Evolutionary conservation across 2,329 filamentous ascomycete species (phyloP), one percentile per base, ranked within the genome.

Genomic region (Epichloe sibirici): DNA sequence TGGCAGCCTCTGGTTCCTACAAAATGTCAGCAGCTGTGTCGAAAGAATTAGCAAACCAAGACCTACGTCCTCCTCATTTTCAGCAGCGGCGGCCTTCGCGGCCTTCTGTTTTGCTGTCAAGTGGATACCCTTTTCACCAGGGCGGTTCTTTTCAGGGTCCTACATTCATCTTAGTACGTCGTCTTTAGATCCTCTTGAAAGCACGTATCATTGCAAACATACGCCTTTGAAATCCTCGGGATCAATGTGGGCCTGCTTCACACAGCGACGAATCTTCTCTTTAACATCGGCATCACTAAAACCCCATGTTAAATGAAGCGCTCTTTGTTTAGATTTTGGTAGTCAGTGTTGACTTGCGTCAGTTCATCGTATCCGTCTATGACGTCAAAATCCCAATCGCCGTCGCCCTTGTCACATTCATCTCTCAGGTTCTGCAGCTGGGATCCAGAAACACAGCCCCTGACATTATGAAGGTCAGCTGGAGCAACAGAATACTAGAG

Each of bases 211-310:
- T 6, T 6, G n/a, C 60, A 25, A 35, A 74, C 86, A 71, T 77
- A 95, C 90, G 12, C 89, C 89, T 37, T 85, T 91, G 82, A 89
- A 96, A 60, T 96, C 91, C 49, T 88, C 84, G 43, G 88, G 77
- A 59, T 86, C 85, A 60, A 97, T 85, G 61, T 93, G 87, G 25
- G 88, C 89, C 64, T 90, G 78, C 54, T 78, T 75, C 25, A 96
- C 67, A 49, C 86, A 88, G 45, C 77, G 78, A 49, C 78, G 74
- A 57, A 96, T 73, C 73, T 93, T 95, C 45, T 79, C 79, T 67
- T 90, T 81, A 1, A 81, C 61, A 2, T 88, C 84, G 0, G 75
- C 70, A 39, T 82, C 71, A 3, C 69, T 69, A 4, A 72, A 73
- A 34, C 5, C 5, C 3, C 12, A 34, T 35, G 44, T 51, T 42